Base-by-base conservation (phyloP, 192 early-diverging fungal species). In the Funneliformis mosseae region DNA sequence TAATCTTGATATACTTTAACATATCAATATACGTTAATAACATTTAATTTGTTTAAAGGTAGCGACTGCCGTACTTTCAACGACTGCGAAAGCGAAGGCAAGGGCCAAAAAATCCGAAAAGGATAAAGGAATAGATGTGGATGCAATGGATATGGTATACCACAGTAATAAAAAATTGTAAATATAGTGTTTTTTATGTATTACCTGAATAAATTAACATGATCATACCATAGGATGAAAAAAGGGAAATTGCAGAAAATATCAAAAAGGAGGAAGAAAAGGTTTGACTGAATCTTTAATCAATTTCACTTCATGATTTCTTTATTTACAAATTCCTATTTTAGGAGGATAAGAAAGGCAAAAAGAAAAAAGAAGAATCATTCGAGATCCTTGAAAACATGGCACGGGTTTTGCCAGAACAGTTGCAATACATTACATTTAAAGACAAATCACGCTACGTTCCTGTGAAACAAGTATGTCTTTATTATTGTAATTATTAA, bases 41-140 rank as follows among this genome's bases (percentile, higher is more conserved):
- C 11, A 45, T 23, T 67, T 63, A 82, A 82, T 18, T 16, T 45
- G 9, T 45, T 55, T 55, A 55, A 83, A 89, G 85, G 93, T 99
- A 1, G 95, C 95, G 1, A 98, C 96, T 18, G 97, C 97, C 1
- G 95, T 98, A 23, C 88, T 99, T 64, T 97, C 96, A 38, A 98
- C 97, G 7, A 99, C 98, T 14, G 95, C 95, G 50, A 98, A 95
- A 88, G 92, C 95, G 7, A 93, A 93, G 82, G 95, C 96, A 12
- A 86, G 93, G 41, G 94, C 93, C 10, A 95, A 94, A 86, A 95
- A 94, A 85, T 84, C 83, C 2, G 94, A 95, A 83, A 92, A 94
- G 50, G 91, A 89, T 73, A 95, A 96, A 84, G 89, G 85, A 42
- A 82, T 80, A 12, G 82, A 79, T 42, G 76, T 75, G n/a, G 88